These are phyloP conservation scores for Claviceps sp. DNA, from an alignment of 2,329 filamentous ascomycete genomes.

Conservation along the genomic window DNA sequence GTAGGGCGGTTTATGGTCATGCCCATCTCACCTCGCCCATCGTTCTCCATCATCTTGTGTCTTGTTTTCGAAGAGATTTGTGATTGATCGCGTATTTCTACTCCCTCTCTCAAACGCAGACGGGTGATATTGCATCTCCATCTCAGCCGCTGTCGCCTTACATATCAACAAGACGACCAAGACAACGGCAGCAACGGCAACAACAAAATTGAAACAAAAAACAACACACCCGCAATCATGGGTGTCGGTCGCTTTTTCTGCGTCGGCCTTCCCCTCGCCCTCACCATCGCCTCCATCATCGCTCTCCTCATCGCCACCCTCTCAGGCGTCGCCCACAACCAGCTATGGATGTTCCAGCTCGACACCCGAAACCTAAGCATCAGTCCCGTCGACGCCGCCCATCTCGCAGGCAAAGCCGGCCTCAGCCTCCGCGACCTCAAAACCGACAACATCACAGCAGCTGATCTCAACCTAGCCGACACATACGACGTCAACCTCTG, in stretches of 20 bases:
- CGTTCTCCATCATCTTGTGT: neutral
- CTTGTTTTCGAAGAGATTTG: neutral
- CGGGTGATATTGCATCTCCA: neutral
- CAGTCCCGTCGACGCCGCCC: constrained; percentile 20
- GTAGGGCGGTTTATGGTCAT: too few relatives aligned
- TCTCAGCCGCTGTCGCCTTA: neutral
- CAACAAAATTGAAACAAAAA: neutral
- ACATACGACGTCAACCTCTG: constrained; percentile 74
- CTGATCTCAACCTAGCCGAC: constrained; percentile 51
- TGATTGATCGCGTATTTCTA: neutral
- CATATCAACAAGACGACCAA: neutral
- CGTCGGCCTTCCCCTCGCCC: constrained; percentile 72
- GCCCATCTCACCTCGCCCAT: too few relatives aligned
- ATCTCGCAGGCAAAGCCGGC: constrained; percentile 18
- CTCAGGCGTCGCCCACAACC: constrained; percentile 41
- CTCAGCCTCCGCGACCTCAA: constrained; percentile 12
- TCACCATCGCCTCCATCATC: constrained; percentile 66
- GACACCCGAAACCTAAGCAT: constrained; percentile 45
- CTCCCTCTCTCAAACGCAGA: neutral
- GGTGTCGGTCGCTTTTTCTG: constrained; percentile 68
- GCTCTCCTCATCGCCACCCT: constrained; percentile 47
- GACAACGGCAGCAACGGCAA: neutral
- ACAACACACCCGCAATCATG: constrained; percentile 23
- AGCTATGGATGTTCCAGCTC: constrained; percentile 45
- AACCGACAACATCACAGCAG: constrained; percentile 40